Conservation (phyloP, 352 stramenopile genomes). For the Pythium vanterpoolii region DNA sequence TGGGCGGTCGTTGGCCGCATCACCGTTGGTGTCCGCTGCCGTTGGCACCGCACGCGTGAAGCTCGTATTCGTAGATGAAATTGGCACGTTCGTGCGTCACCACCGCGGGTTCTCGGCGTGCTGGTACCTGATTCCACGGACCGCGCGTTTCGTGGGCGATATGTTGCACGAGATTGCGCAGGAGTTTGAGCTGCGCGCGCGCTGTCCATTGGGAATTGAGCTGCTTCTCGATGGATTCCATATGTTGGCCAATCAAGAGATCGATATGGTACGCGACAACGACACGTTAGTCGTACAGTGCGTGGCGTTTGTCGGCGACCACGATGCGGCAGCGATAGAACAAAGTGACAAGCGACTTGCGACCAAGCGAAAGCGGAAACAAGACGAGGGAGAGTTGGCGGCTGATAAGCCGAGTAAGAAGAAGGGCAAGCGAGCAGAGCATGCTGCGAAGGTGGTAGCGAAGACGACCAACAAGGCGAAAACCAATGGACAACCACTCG, state of each 20-base stretch:
- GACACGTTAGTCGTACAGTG: constrained; percentile 60
- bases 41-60: constrained; percentile 20
- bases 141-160: constrained; percentile 53
- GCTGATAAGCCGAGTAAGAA: background rate
- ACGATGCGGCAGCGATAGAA: background rate
- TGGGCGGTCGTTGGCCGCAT: background rate
- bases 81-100: constrained; percentile 42
- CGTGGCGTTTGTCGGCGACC: constrained; percentile 14
- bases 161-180: constrained; percentile 46
- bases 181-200: constrained; percentile 49
- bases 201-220: constrained; percentile 49
- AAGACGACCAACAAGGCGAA: background rate
- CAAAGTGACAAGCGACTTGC: background rate
- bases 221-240: constrained; percentile 55
- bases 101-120: constrained; percentile 51
- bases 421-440: constrained; percentile 1
- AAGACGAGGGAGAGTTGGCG: background rate
- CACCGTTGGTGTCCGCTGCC: background rate
- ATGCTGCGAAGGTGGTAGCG: background rate
- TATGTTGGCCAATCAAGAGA: constrained; percentile 55
- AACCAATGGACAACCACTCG: background rate
- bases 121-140: constrained; percentile 60
- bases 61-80: constrained; percentile 55
- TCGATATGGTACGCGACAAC: constrained; percentile 56
- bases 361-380: background rate